Base-by-base conservation (phyloP, 2,329 filamentous ascomycete species). In the Colletotrichum sp. region DNA sequence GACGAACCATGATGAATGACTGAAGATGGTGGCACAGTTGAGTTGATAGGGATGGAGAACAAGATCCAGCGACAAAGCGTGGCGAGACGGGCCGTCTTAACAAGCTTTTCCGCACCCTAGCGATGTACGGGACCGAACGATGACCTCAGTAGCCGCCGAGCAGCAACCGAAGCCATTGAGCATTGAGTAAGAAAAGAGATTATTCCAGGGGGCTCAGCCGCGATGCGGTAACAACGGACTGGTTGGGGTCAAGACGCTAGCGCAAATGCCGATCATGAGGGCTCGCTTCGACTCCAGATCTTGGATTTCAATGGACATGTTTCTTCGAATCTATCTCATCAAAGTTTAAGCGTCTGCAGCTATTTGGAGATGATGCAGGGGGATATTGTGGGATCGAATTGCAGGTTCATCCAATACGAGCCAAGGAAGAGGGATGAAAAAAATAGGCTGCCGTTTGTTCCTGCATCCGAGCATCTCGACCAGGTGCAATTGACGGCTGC, bases 1-100 rank as follows among this genome's bases (percentile, higher is more conserved):
- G 65, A 28, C 65, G 75, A 52, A 77, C 65, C 75, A 77, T 77
- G n/a, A 32, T 77, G 71, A 36, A 18, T 16, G 8, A 62, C 39
- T 21, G 32, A 32, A 49, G 39, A 9, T 16, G 34, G 10, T 10
- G 28, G 6, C 8, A 8, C 62, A 34, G 21, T 36, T 64, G n/a
- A 1, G 44, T 30, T 32, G 44, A 71, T 44, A 34, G 57, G 39
- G 24, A 72, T 49, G 64, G 12, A n/a, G 32, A 63, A 16, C 21
- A 26, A 26, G 39, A 15, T 15, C 16, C 4, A 30, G 4, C 2
- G 9, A 13, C 26, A 21, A 39, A 21, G 8, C 44, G 32, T 9
- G 44, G 15, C 12, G 34, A 49, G 30, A 24, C 44, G 32, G 26
- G 57, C 69, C 5, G 57, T 69, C 57, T 76, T 76, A 76, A 76